A percentile compares a stretch with the other conserved stretches of the same genome.
Conservation (phyloP, 2,329 filamentous ascomycete genomes). For the Rutstroemia sp. region DNA sequence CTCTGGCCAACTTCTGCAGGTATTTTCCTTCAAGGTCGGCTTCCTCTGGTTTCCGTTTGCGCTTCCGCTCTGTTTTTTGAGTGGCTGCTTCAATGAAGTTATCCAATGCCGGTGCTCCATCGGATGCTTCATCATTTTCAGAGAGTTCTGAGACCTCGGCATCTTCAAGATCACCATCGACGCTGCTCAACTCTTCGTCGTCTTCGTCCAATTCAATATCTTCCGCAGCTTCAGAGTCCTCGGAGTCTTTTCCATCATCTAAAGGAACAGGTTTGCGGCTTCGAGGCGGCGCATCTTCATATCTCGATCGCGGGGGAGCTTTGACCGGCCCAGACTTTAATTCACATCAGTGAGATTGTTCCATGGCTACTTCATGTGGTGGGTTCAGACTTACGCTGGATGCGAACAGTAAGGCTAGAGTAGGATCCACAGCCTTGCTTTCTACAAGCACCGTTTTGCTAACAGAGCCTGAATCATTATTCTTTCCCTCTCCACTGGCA, state of each 20-base stretch:
- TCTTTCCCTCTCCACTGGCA: conserved; percentile 3
- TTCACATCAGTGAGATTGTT: background rate
- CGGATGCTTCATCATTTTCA: conserved; percentile 24
- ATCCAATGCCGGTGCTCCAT: conserved; percentile 29
- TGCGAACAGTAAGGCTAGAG: conserved; percentile 62
- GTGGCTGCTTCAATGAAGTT: conserved; percentile 38
- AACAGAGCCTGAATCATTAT: conserved; percentile 15
- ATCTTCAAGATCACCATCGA: conserved; percentile 31
- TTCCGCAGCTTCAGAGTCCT: conserved; percentile 13
- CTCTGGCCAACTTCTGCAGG: conserved; percentile 54
- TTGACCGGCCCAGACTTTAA: conserved; percentile 31
- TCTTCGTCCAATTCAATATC: conserved; percentile 32
- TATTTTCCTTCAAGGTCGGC: conserved; percentile 66
- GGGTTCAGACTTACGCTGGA: conserved; percentile 53
- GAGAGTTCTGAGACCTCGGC: conserved; percentile 24
- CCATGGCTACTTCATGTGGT: background rate
- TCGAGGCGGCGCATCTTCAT: conserved; percentile 29
- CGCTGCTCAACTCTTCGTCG: conserved; percentile 31
- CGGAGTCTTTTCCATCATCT: conserved; percentile 21
- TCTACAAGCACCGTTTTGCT: conserved; percentile 27
- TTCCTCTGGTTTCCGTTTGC: conserved; percentile 57
- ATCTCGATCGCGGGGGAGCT: conserved; percentile 27
- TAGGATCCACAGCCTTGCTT: conserved; percentile 56
- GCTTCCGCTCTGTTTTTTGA: conserved; percentile 41
- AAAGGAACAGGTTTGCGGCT: conserved; percentile 7